Conservation (phyloP, 108 stramenopile genomes). For the Schizochytrium sp. region DNA sequence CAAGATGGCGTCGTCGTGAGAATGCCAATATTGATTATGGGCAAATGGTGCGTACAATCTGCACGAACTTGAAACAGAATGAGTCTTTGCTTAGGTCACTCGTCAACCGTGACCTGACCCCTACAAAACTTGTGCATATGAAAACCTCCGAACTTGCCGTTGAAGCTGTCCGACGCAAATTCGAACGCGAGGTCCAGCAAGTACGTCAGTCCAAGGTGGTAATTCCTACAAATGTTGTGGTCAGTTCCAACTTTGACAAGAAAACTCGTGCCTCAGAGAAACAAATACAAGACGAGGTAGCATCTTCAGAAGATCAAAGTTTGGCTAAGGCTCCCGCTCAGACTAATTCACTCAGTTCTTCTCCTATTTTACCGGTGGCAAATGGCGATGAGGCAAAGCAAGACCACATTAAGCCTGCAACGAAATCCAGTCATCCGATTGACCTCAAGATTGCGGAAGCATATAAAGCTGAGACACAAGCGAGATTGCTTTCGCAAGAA, state of each 20-base stretch:
- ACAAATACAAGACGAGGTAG: neutral
- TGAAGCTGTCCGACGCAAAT: neutral
- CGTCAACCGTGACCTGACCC: neutral
- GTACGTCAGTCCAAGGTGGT: constrained; percentile 7
- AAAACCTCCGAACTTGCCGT: neutral
- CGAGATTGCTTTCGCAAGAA: neutral
- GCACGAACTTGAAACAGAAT: constrained; percentile 19
- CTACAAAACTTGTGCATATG: neutral
- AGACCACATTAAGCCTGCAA: neutral
- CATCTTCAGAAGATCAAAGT: neutral
- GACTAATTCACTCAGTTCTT: neutral
- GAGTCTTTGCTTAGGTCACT: neutral
- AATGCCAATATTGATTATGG: constrained; percentile 1
- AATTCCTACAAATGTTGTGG: constrained; percentile 17
- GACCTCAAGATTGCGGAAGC: constrained; percentile 1
- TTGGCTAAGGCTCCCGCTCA: neutral
- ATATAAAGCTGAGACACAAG: neutral
- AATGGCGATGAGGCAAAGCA: neutral
- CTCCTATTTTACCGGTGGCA: neutral
- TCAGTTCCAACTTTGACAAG: neutral
- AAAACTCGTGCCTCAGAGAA: neutral
- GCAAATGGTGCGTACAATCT: constrained; percentile 27
- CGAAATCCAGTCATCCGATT: neutral
- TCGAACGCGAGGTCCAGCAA: constrained; percentile 21
- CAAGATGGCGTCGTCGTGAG: neutral